phyloP scores from a whole-genome alignment of 2,329 filamentous ascomycete genomes.

The Colletotrichum neosansevieriae region DNA sequence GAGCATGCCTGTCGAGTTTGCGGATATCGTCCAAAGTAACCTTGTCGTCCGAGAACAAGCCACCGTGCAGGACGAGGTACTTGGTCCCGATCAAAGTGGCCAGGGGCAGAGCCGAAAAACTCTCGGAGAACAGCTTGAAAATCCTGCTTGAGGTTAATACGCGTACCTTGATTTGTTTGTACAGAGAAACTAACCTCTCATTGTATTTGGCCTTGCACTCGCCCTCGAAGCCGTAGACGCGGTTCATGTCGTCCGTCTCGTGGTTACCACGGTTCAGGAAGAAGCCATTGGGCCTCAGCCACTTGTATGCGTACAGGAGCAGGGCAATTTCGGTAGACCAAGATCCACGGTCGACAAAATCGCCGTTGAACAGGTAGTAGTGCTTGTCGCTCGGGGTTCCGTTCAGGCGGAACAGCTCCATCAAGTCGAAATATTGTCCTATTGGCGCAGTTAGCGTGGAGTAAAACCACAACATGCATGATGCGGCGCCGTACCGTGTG shows the following conservation, averaged over 20 bases:
- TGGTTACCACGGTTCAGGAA: slow-evolving; percentile 99
- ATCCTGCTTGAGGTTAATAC: slow-evolving; percentile 61
- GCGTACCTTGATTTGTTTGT: not conserved
- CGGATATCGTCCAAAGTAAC: slow-evolving; percentile 93
- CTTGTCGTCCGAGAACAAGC: slow-evolving; percentile 95
- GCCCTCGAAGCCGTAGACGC: slow-evolving; percentile 97
- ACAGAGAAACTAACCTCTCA: slow-evolving; percentile 68
- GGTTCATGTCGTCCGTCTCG: slow-evolving; percentile 99
- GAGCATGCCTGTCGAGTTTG: slow-evolving; percentile 89
- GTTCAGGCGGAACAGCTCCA: slow-evolving; percentile 95
- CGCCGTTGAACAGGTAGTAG: slow-evolving; percentile 97
- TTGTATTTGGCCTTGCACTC: slow-evolving; percentile 99
- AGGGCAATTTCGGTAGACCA: slow-evolving; percentile 99
- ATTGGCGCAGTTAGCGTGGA: slow-evolving; percentile 42
- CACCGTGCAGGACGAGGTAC: slow-evolving; percentile 92
- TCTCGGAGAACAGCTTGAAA: slow-evolving; percentile 98
- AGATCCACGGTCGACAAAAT: slow-evolving; percentile 97
- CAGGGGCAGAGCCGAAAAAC: slow-evolving; percentile 92
- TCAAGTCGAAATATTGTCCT: slow-evolving; percentile 97
- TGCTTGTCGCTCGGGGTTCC: slow-evolving; percentile 87
- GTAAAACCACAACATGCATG: not conserved
- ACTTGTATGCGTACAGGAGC: slow-evolving; percentile 95
- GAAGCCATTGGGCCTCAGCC: slow-evolving; percentile 87
- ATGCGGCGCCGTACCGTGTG: slow-evolving; percentile 75
- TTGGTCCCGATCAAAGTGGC: slow-evolving; percentile 93